Conservation (phyloP, 2,329 filamentous ascomycete species). For the Curvularia verruculosa region DNA sequence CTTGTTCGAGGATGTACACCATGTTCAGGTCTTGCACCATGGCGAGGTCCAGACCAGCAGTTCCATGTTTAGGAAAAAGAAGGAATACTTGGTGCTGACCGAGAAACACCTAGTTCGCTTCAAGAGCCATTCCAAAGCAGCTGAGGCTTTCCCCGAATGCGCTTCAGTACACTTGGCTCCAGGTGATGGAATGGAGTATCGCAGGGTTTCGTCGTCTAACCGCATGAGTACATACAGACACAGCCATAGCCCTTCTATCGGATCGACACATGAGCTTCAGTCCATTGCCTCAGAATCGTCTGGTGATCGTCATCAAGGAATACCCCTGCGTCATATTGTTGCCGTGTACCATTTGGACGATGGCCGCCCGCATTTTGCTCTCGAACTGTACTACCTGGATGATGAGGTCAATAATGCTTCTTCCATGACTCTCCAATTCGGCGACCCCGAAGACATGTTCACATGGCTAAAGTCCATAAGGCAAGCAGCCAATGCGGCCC, state of each 20-base stretch:
- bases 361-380: slow-evolving; percentile 68
- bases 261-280: slow-evolving; percentile 67
- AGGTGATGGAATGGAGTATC: slow-evolving; percentile 19
- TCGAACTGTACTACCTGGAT: slow-evolving; percentile 72
- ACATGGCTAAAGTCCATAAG: slow-evolving; percentile 69
- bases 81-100: slow-evolving; percentile 73
- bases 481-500: slow-evolving; percentile 62
- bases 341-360: slow-evolving; percentile 72
- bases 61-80: slow-evolving; percentile 74
- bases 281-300: slow-evolving; percentile 57
- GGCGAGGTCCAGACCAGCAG: slow-evolving; percentile 74
- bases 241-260: slow-evolving; percentile 63
- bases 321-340: slow-evolving; percentile 69
- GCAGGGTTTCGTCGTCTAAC: slow-evolving; percentile 40
- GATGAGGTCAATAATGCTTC: slow-evolving; percentile 67
- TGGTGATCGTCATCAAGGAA: slow-evolving; percentile 62
- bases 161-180: slow-evolving; percentile 3
- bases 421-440: slow-evolving; percentile 68
- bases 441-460: slow-evolving; percentile 68
- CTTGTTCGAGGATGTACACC: slow-evolving; percentile 47
- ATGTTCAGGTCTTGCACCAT: slow-evolving; percentile 63
- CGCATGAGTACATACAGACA: slow-evolving; percentile 59
- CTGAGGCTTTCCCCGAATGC: slow-evolving; percentile 63
- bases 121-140: slow-evolving; percentile 70
- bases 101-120: slow-evolving; percentile 71